These are phyloP conservation scores for Scytalidium lignicola DNA, from an alignment of 2,329 filamentous ascomycete genomes.

Conservation along the genomic window DNA sequence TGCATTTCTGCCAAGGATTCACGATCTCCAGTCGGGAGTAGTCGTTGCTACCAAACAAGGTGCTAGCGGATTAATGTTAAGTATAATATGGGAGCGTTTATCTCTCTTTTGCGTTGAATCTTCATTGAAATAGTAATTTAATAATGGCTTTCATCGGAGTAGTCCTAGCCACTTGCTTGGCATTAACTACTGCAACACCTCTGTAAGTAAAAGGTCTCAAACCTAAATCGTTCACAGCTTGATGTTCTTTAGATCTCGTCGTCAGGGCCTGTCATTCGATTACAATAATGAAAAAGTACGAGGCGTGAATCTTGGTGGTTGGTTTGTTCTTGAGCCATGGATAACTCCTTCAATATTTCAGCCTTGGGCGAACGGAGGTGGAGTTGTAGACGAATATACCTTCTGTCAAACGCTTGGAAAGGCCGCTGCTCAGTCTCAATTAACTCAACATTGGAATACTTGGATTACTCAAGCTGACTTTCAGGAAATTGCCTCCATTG, in stretches of 20 bases:
- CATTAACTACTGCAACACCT: not conserved
- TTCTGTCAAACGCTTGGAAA: conserved; percentile 39
- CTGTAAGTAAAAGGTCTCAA: not conserved
- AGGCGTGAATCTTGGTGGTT: conserved; percentile 61
- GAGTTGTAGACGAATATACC: conserved; percentile 29
- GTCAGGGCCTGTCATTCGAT: conserved; percentile 38
- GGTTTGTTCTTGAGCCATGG: conserved; percentile 45
- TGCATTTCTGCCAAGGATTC: not conserved
- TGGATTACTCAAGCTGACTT: conserved; percentile 43
- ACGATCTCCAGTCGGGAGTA: not conserved
- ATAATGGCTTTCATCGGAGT: not conserved
- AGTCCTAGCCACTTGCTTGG: not conserved
- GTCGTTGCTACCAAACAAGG: too few relatives aligned
- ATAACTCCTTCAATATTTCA: conserved; percentile 52
- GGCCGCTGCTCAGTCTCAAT: conserved; percentile 35
- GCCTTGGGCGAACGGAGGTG: conserved; percentile 25
- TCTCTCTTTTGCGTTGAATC: not conserved
- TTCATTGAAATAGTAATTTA: not conserved
- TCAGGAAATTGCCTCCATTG: conserved; percentile 34
- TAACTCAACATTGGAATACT: conserved; percentile 53
- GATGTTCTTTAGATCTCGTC: not conserved
- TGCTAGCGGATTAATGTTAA: too few relatives aligned
- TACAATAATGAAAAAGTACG: conserved; percentile 51
- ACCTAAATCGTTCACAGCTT: not conserved
- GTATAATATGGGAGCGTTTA: not conserved